Percentiles rank a stretch among this genome's conserved stretches.
Evolutionary conservation across 2,329 filamentous ascomycete genomes (phyloP).

Genomic region (Colletotrichum phormii): DNA sequence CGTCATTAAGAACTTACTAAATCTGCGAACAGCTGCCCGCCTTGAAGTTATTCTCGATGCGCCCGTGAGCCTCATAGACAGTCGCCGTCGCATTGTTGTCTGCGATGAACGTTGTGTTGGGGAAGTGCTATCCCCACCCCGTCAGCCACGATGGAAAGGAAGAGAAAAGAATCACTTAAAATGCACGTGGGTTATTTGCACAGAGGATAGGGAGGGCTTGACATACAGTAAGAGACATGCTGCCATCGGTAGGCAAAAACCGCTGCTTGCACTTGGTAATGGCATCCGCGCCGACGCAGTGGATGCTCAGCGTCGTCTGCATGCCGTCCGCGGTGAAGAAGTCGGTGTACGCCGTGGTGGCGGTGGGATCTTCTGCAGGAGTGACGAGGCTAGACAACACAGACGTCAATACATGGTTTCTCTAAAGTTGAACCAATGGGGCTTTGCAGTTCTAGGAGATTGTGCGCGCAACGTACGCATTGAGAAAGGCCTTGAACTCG

Average conservation of each 20-base stretch:
- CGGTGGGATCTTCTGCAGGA: conserved; percentile 23
- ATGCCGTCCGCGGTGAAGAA: conserved; percentile 31
- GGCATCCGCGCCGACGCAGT: conserved; percentile 26
- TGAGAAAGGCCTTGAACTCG: conserved; percentile 22
- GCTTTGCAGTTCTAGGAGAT: too few species aligned
- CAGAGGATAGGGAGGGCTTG: too few species aligned
- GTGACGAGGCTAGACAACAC: conserved; percentile 14
- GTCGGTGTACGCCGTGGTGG: conserved; percentile 31
- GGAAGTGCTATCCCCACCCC: conserved; percentile 13
- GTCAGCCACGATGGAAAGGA: too few species aligned
- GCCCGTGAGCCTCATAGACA: conserved; percentile 23
- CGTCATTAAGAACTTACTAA: conserved; percentile 6
- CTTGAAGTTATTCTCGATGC: conserved; percentile 31
- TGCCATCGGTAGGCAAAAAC: conserved; percentile 25
- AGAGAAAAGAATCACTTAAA: too few species aligned
- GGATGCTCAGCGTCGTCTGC: conserved; percentile 32
- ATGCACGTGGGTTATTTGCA: too few species aligned
- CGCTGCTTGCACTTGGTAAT: conserved; percentile 29
- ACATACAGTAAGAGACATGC: conserved; percentile 26
- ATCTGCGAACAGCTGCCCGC: conserved; percentile 31
- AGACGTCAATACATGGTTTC: neutral
- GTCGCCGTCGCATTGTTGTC: conserved; percentile 26
- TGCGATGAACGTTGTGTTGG: conserved; percentile 23
- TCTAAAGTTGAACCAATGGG: too few species aligned
- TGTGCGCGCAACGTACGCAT: neutral